Evolutionary conservation across 1,139 yeast genomes (phyloP).

Genomic region (Blastobotrys malaysiensis): DNA sequence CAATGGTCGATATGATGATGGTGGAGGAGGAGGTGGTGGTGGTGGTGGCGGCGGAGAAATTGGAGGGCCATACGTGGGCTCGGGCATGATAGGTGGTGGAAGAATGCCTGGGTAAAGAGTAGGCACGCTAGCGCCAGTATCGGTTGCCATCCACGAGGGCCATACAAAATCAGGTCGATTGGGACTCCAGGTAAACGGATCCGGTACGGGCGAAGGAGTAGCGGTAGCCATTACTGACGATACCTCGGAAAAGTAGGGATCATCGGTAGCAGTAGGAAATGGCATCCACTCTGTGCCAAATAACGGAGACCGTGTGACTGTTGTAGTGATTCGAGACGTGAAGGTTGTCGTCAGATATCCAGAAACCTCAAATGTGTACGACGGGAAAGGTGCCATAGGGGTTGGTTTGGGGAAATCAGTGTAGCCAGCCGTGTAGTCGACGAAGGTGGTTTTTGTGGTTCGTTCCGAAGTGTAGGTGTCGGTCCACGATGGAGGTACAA

Average conservation of each 20-base stretch:
- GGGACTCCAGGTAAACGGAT: neutral
- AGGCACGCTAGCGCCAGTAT: neutral
- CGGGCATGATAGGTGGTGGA: slow-evolving; percentile 2
- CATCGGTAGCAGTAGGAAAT: neutral
- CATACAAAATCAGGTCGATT: neutral
- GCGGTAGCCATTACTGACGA: neutral
- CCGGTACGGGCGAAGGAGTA: neutral
- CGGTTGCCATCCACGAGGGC: neutral
- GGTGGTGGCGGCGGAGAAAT: neutral
- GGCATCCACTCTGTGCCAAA: neutral
- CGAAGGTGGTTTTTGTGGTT: neutral
- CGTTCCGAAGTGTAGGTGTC: neutral
- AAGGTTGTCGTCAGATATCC: neutral
- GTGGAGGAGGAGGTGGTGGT: neutral
- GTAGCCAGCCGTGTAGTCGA: neutral
- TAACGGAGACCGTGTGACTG: neutral
- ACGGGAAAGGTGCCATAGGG: neutral
- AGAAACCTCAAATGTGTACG: neutral
- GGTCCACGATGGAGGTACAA: neutral
- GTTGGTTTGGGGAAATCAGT: neutral
- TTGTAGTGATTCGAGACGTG: neutral
- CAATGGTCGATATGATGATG: neutral
- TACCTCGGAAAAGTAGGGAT: neutral
- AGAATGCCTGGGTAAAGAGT: neutral
- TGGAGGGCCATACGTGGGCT: neutral